A percentile compares a stretch with the other conserved stretches of the same genome.
These are phyloP conservation scores for Tulasnella sp. DNA, from an alignment of 768 basidiomycete genomes.

Conservation along the genomic window DNA sequence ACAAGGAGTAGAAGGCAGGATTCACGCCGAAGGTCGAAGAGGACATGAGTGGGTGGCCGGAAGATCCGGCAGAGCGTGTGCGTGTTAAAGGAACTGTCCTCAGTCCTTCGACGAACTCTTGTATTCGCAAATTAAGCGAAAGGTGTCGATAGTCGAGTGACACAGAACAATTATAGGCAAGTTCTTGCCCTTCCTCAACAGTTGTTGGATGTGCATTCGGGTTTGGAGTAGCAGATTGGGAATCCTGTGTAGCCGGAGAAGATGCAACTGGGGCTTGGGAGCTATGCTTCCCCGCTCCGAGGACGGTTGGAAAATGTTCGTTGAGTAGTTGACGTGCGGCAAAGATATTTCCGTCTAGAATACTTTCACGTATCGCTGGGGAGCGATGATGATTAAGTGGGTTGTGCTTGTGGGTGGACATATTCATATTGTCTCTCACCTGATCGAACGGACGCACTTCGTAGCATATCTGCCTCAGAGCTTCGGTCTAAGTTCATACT, in stretches of 20 bases:
- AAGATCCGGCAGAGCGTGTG: background rate
- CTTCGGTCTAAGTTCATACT: background rate
- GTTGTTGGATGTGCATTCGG: background rate
- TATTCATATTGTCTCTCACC: background rate
- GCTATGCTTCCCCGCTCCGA: conserved; percentile 25
- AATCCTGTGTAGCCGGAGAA: background rate
- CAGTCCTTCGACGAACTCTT: conserved; percentile 77
- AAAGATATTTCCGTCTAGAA: conserved; percentile 66
- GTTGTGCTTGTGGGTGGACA: background rate
- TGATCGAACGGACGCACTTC: background rate
- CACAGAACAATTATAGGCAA: conserved; percentile 20
- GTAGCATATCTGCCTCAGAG: background rate
- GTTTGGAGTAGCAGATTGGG: background rate
- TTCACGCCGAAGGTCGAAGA: conserved; percentile 3
- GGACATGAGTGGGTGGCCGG: conserved; percentile 25
- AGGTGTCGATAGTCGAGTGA: conserved; percentile 68
- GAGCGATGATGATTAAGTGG: background rate
- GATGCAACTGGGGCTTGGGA: background rate
- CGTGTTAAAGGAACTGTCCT: conserved; percentile 51
- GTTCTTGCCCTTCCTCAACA: background rate
- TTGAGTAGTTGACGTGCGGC: conserved; percentile 58
- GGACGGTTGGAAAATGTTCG: conserved; percentile 62
- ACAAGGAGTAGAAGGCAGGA: background rate
- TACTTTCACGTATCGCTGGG: conserved; percentile 55
- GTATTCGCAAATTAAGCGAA: conserved; percentile 73